Evolutionary conservation across 2,329 filamentous ascomycete species (phyloP).

Genomic region (Paracorniculantispora psalliotae): DNA sequence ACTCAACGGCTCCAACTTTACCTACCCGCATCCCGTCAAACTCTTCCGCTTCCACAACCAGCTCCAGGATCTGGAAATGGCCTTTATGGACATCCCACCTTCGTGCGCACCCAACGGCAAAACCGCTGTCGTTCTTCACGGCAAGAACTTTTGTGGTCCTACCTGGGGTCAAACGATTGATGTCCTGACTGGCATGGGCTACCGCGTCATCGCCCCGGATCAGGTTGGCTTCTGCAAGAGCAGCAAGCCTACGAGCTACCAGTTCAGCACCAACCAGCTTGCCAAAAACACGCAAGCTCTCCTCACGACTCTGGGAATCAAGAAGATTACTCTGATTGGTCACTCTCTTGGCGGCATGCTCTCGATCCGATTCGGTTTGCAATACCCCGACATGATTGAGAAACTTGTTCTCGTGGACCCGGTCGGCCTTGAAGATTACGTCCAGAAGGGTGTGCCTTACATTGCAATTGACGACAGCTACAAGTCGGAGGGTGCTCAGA

Average conservation of each 20-base stretch:
- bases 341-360: slow-evolving; percentile 55
- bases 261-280: slow-evolving; percentile 48
- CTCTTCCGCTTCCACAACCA: slow-evolving; percentile 45
- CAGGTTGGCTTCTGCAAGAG: slow-evolving; percentile 56
- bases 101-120: slow-evolving; percentile 30
- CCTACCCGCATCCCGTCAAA: slow-evolving; percentile 47
- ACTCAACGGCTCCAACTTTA: slow-evolving; percentile 47
- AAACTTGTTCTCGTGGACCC: slow-evolving; percentile 46
- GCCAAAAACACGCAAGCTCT: slow-evolving; percentile 46
- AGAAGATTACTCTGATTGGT: slow-evolving; percentile 43
- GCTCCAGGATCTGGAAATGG: slow-evolving; percentile 45
- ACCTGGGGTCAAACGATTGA: slow-evolving; percentile 47
- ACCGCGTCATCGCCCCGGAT: slow-evolving; percentile 49
- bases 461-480: slow-evolving; percentile 36
- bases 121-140: slow-evolving; percentile 46
- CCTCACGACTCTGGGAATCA: slow-evolving; percentile 38
- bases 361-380: slow-evolving; percentile 44
- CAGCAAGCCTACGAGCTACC: slow-evolving; percentile 44
- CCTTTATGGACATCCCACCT: slow-evolving; percentile 49
- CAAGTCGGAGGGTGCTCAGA: slow-evolving; percentile 34
- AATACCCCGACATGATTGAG: slow-evolving; percentile 40
- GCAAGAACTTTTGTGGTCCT: slow-evolving; percentile 52
- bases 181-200: slow-evolving; percentile 37
- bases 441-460: slow-evolving; percentile 44
- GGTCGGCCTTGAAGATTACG: slow-evolving; percentile 51